Percentiles rank a stretch among this genome's conserved stretches.
Conservation (phyloP, 352 stramenopile species). For the Pythium aphanidermatum region DNA sequence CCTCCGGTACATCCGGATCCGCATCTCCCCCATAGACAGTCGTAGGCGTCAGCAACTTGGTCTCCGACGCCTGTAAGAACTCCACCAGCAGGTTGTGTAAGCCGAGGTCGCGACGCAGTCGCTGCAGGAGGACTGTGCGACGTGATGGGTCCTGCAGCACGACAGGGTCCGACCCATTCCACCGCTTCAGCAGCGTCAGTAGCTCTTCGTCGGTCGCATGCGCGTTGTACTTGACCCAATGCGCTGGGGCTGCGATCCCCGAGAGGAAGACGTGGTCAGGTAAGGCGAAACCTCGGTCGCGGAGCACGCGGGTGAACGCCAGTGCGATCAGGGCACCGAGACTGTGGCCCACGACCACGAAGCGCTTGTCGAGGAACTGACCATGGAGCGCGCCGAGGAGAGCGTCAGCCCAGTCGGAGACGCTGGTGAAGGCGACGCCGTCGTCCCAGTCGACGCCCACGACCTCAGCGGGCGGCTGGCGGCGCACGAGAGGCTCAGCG, state of each 20-base stretch:
- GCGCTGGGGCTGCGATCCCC: conserved; percentile 26
- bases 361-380: conserved; percentile 72
- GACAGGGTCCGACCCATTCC: conserved; percentile 52
- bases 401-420: conserved; percentile 28
- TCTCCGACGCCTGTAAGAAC: conserved; percentile 24
- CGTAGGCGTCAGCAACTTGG: conserved; percentile 27
- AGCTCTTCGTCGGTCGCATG: conserved; percentile 27
- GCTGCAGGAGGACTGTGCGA: conserved; percentile 24
- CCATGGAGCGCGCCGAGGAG: conserved; percentile 24
- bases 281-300: conserved; percentile 35
- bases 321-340: conserved; percentile 56
- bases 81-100: conserved; percentile 47
- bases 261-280: conserved; percentile 62
- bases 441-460: conserved; percentile 55
- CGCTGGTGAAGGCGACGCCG: not conserved
- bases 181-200: conserved; percentile 38
- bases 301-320: conserved; percentile 40
- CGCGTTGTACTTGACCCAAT: conserved; percentile 32
- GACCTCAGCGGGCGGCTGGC: conserved; percentile 35
- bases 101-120: conserved; percentile 35
- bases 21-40: conserved; percentile 49
- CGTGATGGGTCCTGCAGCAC: conserved; percentile 45
- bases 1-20: conserved; percentile 30
- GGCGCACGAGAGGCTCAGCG: conserved; percentile 33
- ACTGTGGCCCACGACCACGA: conserved; percentile 61